Evolutionary conservation across 306 rosid genomes (phyloP), one percentile per base, ranked within the genome.

Genomic region (Vachellia collinsii): DNA sequence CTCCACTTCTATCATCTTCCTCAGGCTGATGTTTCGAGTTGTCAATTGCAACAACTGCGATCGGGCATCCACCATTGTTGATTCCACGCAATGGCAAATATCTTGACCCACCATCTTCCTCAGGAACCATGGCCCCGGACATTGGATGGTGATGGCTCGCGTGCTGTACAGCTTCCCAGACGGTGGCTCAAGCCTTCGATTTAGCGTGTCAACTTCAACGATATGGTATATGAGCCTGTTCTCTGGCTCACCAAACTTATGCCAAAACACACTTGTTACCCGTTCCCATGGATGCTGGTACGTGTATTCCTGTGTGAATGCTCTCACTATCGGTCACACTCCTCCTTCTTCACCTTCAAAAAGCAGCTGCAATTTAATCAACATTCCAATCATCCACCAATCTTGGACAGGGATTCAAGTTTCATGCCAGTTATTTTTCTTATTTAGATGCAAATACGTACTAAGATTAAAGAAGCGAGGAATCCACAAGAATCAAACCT

Each of bases 231-330:
- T 56, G 48, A 85, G 94, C 56, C 89, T 93, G 68, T 93, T 93
- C 80, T 94, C 99, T 9, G 89, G 84, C 23, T 94, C 95, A 4
- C 91, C 75, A 82, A 93, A 94, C 83, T 94, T 94, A 78, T 94
- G 94, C 97, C 97, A 94, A 11, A 97, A 90, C 22, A 97, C 97
- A 46, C 90, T 85, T 51, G 90, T 91, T 58, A 93, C 99, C 75
- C 97, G 74, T 69, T 94, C 95, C 97, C 99, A 94, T 1, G 99
- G 97, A 83, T 94, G 99, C 79, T 87, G 89, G 87, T 90, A 92
- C 8, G 89, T 78, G 87, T 94, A 79, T 79, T 94, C 97, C 74
- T 92, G 99, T 47, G 81, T 44, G 78, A 89, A 93, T 50, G 97
- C 88, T 83, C 75, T 93, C 84, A 89, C 99, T 97, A 94, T 93